Evolutionary conservation across 2,329 filamentous ascomycete species (phyloP).

Genomic region (Aspergillus floridensis): DNA sequence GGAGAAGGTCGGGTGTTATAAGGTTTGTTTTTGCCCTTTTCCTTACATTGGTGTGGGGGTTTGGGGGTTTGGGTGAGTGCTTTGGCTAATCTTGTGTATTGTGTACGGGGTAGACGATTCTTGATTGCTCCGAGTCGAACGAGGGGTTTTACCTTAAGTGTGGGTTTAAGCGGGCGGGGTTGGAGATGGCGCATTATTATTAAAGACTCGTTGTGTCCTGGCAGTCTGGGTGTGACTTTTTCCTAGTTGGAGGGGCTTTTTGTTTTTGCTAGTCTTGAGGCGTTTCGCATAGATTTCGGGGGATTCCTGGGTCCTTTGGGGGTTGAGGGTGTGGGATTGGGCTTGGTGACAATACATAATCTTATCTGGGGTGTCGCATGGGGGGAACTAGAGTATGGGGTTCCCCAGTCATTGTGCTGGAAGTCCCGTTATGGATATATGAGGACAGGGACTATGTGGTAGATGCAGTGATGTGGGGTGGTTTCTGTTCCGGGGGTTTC

Average conservation of each 20-base stretch:
- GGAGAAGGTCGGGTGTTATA: conserved; percentile 88
- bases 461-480: not conserved
- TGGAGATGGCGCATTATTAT: conserved; percentile 98
- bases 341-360: not conserved
- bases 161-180: conserved; percentile 83
- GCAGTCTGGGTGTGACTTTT: not conserved
- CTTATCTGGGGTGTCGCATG: not conserved
- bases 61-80: not conserved
- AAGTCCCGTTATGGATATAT: not conserved
- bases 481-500: conserved; percentile 5
- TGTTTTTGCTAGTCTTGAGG: not conserved
- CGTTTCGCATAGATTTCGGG: not conserved
- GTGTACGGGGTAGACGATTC: conserved; percentile 63
- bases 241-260: not conserved
- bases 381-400: too few species aligned
- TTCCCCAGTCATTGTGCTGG: not conserved
- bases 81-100: conserved; percentile 13
- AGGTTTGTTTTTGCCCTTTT: conserved; percentile 47
- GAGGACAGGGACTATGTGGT: not conserved
- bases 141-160: conserved; percentile 99
- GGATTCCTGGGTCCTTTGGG: not conserved
- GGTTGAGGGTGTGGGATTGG: not conserved
- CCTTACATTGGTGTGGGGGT: not conserved
- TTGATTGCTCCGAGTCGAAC: conserved; percentile 94
- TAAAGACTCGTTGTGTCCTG: conserved; percentile 12